Evolutionary conservation across 129 eudicot genomes (phyloP).

Genomic region (Kitagawia praeruptora): DNA sequence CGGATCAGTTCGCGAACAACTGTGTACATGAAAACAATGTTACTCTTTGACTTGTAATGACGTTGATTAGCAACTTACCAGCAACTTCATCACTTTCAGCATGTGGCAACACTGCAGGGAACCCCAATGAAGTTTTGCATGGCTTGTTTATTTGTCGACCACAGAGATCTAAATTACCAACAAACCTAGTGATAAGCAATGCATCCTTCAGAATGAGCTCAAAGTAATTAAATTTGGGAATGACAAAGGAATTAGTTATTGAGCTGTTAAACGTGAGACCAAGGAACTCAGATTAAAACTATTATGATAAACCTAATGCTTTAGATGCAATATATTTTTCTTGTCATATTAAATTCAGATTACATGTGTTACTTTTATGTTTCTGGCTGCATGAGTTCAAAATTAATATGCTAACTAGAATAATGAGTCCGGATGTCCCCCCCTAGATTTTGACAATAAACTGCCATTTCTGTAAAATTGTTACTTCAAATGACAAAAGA

Average conservation of each 20-base stretch:
- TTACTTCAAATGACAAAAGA: not conserved
- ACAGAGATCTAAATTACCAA: slow-evolving; percentile 89
- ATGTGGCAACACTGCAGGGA: slow-evolving; percentile 92
- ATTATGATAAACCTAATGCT: not conserved
- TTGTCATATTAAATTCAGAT: not conserved
- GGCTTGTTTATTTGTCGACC: slow-evolving; percentile 86
- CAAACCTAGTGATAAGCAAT: slow-evolving; percentile 51
- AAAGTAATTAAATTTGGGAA: not conserved
- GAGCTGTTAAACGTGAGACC: not conserved
- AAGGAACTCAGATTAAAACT: not conserved
- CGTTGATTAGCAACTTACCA: slow-evolving; percentile 32
- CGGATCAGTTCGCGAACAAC: not conserved
- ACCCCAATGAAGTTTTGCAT: slow-evolving; percentile 83
- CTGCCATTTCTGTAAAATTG: not conserved
- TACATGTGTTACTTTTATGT: not conserved
- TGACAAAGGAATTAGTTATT: not conserved
- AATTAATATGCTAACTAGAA: not conserved
- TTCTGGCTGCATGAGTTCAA: not conserved
- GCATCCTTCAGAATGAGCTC: slow-evolving; percentile 21
- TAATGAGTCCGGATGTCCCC: not conserved
- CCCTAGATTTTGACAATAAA: not conserved
- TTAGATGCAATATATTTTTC: not conserved
- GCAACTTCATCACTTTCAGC: slow-evolving; percentile 81
- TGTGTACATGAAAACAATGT: not conserved
- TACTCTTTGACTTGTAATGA: not conserved